phyloP scores from a whole-genome alignment of 345 rosid genomes.

The Pugionium cornutum region DNA sequence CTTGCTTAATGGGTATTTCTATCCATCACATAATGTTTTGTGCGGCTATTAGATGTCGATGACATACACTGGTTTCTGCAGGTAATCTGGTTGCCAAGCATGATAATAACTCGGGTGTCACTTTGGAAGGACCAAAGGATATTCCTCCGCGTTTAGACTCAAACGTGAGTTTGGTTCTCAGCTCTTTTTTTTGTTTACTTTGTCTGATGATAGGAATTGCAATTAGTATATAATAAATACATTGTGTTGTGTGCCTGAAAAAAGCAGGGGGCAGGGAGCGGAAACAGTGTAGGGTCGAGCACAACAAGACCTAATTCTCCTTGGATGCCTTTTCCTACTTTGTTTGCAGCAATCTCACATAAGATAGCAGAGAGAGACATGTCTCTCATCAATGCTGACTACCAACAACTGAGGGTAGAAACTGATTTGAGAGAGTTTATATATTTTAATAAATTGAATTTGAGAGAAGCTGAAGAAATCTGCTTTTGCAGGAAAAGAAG shows the following conservation, averaged over 20 bases:
- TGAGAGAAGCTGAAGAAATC: background rate
- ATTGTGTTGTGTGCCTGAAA: background rate
- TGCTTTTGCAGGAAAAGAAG: conserved; percentile 54
- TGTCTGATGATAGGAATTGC: background rate
- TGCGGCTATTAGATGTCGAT: conserved; percentile 31
- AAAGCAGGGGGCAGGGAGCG: conserved; percentile 48
- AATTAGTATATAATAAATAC: background rate
- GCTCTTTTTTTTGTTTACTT: background rate
- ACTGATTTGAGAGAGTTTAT: conserved; percentile 12
- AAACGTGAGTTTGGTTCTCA: conserved; percentile 31
- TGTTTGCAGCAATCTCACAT: conserved; percentile 81
- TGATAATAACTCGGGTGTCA: conserved; percentile 55
- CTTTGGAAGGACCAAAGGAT: conserved; percentile 46
- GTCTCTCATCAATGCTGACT: conserved; percentile 52
- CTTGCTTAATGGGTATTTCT: conserved; percentile 38
- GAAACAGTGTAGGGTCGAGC: conserved; percentile 62
- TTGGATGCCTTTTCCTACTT: conserved; percentile 86
- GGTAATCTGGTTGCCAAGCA: conserved; percentile 51
- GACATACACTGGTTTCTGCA: conserved; percentile 49
- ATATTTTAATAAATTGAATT: background rate
- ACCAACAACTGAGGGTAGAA: conserved; percentile 63
- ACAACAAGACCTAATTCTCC: conserved; percentile 66
- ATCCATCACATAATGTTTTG: conserved; percentile 28
- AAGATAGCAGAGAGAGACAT: conserved; percentile 61
- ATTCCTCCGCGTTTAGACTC: conserved; percentile 26